These are phyloP conservation scores for Sporothrix schenckii DNA, from an alignment of 2,329 filamentous ascomycete genomes.

Conservation along the genomic window DNA sequence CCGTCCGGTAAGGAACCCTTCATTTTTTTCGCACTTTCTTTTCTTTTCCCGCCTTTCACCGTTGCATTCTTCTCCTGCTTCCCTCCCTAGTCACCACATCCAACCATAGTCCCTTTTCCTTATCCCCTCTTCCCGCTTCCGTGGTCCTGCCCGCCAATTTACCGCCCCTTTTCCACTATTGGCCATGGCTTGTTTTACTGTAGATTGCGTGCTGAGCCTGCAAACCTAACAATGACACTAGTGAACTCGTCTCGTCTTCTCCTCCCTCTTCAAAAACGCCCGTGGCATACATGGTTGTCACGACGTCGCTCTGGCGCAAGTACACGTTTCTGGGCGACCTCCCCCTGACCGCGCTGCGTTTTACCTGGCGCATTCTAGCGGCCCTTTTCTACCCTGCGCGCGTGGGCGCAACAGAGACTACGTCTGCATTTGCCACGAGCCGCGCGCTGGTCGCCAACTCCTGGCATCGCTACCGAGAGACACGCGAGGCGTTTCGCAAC, in stretches of 20 bases:
- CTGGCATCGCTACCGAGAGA: conserved; percentile 27
- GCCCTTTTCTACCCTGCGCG: conserved; percentile 16
- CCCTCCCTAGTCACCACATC: neutral
- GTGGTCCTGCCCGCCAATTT: neutral
- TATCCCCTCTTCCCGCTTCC: neutral
- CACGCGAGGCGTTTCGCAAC: conserved; percentile 24
- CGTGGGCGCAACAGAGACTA: neutral
- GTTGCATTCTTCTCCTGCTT: neutral
- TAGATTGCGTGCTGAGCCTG: conserved; percentile 19
- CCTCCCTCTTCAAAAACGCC: neutral
- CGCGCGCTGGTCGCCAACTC: conserved; percentile 27
- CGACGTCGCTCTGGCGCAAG: conserved; percentile 26
- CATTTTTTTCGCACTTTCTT: neutral
- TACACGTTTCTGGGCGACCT: conserved; percentile 29
- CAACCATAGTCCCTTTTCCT: neutral
- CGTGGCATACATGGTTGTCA: conserved; percentile 29
- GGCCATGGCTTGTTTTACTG: neutral
- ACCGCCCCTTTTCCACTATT: neutral
- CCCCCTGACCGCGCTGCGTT: conserved; percentile 26
- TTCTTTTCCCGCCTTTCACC: neutral
- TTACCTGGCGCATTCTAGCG: conserved; percentile 25
- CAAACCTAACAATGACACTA: neutral
- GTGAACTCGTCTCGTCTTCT: conserved; percentile 13
- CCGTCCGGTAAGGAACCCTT: conserved; percentile 15
- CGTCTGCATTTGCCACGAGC: neutral